Base-by-base conservation (phyloP, 768 basidiomycete species). In the Fomitopsis pulvina region DNA sequence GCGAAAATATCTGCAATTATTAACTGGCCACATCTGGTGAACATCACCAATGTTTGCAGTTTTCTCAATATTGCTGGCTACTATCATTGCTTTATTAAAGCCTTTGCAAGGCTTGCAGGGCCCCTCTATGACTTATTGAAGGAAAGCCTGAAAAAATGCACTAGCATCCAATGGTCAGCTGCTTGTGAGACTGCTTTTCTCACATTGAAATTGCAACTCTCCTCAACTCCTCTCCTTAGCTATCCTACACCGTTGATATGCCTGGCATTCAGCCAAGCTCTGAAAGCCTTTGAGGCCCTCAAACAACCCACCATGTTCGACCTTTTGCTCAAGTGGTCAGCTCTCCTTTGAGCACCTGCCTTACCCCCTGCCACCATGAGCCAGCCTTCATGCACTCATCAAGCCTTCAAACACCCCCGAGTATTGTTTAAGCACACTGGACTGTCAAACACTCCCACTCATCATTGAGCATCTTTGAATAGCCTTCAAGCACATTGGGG, bases 1-100 rank as follows among this genome's bases (percentile, higher is more conserved):
- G 54, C 51, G 12, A 80, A 79, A 57, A 52, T 79, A 21, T 37
- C 64, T 4, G 58, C 58, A 1, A 64, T 67, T 21, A 12, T 45
- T 1, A 48, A 62, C 16, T 71, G 69, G 67, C 67, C 61, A 4
- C 25, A 37, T 28, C 63, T 61, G n/a, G n/a, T 21, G 4, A 56
- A 52, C n/a, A 51, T 66, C 29, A 56, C 39, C 26, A 63, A 69
- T 38, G 47, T 69, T n/a, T 63, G 60, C 37, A 59, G 60, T 3
- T 66, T 65, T 54, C 52, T 67, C 1, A 60, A 63, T 1, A 66
- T 70, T 28, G 50, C 59, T 16, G 66, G 64, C 40, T 68, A 66
- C 58, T 67, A 68, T 43, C 48, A 58, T 1, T 47, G 60, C 2
- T 72, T 71, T 49, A 65, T 70, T 25, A 39, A 47, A 8, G 40